Evolutionary conservation across 495 filamentous ascomycete species (phyloP).

Genomic region (Parathielavia hyrcaniae): DNA sequence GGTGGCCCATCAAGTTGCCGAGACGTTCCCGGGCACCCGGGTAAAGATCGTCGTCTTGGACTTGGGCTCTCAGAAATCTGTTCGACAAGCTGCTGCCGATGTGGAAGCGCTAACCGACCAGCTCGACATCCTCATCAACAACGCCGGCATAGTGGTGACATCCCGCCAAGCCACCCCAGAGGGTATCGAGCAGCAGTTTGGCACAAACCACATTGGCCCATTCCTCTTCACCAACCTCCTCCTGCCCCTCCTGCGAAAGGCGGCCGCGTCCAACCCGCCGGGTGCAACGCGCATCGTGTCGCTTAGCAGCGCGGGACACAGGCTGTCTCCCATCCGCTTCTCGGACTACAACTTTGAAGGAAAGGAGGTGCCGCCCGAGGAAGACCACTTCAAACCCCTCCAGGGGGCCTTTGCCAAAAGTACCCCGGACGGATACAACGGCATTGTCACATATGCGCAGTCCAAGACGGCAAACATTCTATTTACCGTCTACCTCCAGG

Average conservation of each 20-base stretch:
- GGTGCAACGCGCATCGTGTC: constrained; percentile 42
- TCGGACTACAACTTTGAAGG: constrained; percentile 52
- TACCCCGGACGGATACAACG: constrained; percentile 48
- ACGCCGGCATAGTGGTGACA: constrained; percentile 42
- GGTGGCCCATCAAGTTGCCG: constrained; percentile 38
- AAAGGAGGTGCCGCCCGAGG: constrained; percentile 35
- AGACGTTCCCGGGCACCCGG: constrained; percentile 31
- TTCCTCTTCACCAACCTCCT: constrained; percentile 55
- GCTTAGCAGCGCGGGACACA: constrained; percentile 46
- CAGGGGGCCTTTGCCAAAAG: constrained; percentile 31
- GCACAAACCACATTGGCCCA: constrained; percentile 55
- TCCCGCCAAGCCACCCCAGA: constrained; percentile 34
- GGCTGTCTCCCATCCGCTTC: constrained; percentile 48
- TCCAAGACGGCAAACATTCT: constrained; percentile 59
- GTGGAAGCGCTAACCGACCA: constrained; percentile 36
- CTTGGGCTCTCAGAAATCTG: constrained; percentile 41
- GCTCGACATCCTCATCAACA: constrained; percentile 54
- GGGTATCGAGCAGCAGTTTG: constrained; percentile 53
- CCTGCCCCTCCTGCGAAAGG: constrained; percentile 40
- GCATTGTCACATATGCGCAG: constrained; percentile 49
- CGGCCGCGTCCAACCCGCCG: constrained; percentile 28
- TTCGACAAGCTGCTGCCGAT: constrained; percentile 40
- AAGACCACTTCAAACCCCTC: constrained; percentile 31
- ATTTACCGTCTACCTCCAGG: constrained; percentile 46
- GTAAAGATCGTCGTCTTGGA: constrained; percentile 42